Base-by-base conservation (phyloP, 2,329 filamentous ascomycete genomes). In the Diaporthe helianthi region DNA sequence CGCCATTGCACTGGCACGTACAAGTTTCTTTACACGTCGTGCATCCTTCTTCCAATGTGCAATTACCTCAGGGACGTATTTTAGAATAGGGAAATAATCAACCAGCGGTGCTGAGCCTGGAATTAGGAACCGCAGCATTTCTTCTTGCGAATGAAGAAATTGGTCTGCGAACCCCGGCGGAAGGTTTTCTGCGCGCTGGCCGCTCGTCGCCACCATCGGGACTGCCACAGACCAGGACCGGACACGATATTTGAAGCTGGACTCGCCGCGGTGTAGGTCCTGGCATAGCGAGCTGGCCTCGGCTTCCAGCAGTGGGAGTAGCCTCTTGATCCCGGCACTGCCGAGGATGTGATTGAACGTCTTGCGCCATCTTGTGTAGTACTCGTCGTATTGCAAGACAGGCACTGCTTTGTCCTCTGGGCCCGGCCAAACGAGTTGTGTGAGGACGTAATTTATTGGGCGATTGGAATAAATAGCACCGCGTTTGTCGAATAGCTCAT, bases 381-480 rank as follows among this genome's bases (percentile, higher is more conserved):
- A 51, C 12, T 63, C 66, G n/a, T 64, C 66, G 6, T 64, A 61
- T 17, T 68, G 31, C 46, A 68, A 26, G 24, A 68, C 38, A 36
- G 47, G 38, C 13, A 61, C n/a, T 33, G 53, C 41, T 58, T 52
- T 64, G 7, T 63, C 54, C 19, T 63, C 22, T 2, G 63, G 63
- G 0, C 19, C 49, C 1, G 36, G 41, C 49, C 49, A 65, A 8
- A 68, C 26, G 15, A 64, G 36, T 17, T 53, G 29, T 15, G 24
- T 41, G 17, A 73, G 68, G 53, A 79, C 73, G 55, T 76, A 73
- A 58, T 75, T 74, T 67, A 74, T 71, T 2, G 80, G 76, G 3
- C 80, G 73, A 2, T 80, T 79, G n/a, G 80, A 80, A 70, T 82
- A 83, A 38, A 79, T 76, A 46, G 65, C 72, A 0, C 79, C 76